Conservation (phyloP, 2,329 filamentous ascomycete genomes). For the Paracamarosporium sp. region DNA sequence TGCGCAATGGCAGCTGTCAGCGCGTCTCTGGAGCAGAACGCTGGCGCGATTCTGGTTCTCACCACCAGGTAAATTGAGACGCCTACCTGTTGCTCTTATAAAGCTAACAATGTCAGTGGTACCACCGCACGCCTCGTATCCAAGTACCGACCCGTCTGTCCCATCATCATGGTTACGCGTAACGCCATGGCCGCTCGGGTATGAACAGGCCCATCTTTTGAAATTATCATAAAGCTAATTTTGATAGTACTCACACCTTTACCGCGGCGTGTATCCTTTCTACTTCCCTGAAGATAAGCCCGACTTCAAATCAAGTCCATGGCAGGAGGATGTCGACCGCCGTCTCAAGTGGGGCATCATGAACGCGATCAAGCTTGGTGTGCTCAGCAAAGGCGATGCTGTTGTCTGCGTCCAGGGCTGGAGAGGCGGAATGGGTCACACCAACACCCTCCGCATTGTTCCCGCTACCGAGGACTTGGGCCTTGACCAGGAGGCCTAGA, state of each 20-base stretch:
- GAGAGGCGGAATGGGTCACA: slow-evolving; percentile 91
- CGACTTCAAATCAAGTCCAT: slow-evolving; percentile 89
- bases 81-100: neutral
- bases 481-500: slow-evolving; percentile 54
- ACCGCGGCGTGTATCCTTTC: slow-evolving; percentile 98
- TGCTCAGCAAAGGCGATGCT: slow-evolving; percentile 74
- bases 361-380: slow-evolving; percentile 82
- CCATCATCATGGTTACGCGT: slow-evolving; percentile 98
- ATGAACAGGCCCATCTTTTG: slow-evolving; percentile 19
- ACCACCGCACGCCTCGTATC: slow-evolving; percentile 93
- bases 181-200: slow-evolving; percentile 79
- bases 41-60: slow-evolving; percentile 92
- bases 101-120: slow-evolving; percentile 62
- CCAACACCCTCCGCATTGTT: slow-evolving; percentile 73
- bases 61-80: slow-evolving; percentile 74
- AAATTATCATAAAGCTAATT: slow-evolving; percentile 19
- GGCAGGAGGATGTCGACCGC: slow-evolving; percentile 98
- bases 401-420: slow-evolving; percentile 88
- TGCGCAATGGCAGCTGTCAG: slow-evolving; percentile 97
- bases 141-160: slow-evolving; percentile 98
- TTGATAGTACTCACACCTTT: slow-evolving; percentile 80
- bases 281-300: slow-evolving; percentile 91
- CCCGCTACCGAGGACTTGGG: slow-evolving; percentile 59
- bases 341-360: slow-evolving; percentile 97
- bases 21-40: slow-evolving; percentile 93